Conservation (phyloP, 2,329 filamentous ascomycete genomes). For the Claviceps fusiformis region DNA sequence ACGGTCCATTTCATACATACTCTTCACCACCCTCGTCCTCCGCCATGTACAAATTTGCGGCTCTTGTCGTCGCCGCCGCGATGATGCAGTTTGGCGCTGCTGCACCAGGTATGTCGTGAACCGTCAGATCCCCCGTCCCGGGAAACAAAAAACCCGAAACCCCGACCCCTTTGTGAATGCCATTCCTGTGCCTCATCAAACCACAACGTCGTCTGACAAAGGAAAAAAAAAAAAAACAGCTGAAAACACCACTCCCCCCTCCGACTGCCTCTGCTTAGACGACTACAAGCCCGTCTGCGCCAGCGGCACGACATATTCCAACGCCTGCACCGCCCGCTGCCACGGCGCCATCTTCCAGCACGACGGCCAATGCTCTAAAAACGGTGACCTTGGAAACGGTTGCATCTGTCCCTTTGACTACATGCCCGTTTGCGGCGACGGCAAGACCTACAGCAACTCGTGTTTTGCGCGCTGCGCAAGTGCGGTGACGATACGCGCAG, state of each 20-base stretch:
- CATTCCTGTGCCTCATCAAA: too few relatives aligned
- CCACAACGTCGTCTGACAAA: too few relatives aligned
- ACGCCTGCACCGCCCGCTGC: background rate
- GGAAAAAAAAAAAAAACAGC: too few relatives aligned
- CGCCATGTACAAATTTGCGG: constrained; percentile 48
- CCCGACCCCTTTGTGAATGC: too few relatives aligned
- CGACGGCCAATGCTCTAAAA: background rate
- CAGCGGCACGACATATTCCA: background rate
- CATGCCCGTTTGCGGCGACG: background rate
- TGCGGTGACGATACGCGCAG: constrained; percentile 43
- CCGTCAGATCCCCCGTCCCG: too few relatives aligned
- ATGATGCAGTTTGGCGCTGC: constrained; percentile 51
- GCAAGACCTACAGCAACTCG: background rate
- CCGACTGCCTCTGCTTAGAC: background rate
- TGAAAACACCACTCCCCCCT: too few relatives aligned
- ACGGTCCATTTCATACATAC: too few relatives aligned
- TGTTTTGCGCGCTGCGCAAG: background rate
- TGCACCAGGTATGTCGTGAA: constrained; percentile 38
- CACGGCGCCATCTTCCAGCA: background rate
- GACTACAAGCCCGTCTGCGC: background rate
- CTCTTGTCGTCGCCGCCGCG: constrained; percentile 43
- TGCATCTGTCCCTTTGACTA: background rate
- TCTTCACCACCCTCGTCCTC: too few relatives aligned
- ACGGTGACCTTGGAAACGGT: background rate
- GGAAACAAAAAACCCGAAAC: too few relatives aligned